Conservation (phyloP, 2,329 filamentous ascomycete genomes). For the Cladophialophora chaetospira region DNA sequence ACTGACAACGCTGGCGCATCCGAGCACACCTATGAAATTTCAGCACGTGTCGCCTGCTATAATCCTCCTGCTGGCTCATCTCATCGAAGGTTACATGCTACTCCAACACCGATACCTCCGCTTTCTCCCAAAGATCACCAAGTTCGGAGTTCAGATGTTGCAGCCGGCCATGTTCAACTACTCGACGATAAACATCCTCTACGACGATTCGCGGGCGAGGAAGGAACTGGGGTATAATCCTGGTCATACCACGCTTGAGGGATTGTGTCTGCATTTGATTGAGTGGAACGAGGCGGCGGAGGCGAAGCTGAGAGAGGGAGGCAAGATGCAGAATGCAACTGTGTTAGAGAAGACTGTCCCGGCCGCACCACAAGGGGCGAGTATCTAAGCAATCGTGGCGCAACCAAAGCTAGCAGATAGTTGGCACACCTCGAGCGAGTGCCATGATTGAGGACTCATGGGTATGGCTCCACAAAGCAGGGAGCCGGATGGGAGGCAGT, state of each 20-base stretch:
- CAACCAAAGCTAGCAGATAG: too few relatives aligned
- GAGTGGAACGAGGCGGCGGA: conserved; percentile 39
- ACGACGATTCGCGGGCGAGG: conserved; percentile 15
- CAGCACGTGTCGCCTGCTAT: conserved; percentile 33
- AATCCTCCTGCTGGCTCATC: conserved; percentile 38
- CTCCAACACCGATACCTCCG: conserved; percentile 35
- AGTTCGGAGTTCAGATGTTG: conserved; percentile 35
- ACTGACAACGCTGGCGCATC: conserved; percentile 36
- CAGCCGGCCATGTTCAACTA: conserved; percentile 40
- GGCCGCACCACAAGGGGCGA: neutral
- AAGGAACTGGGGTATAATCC: conserved; percentile 37
- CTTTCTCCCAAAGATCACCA: conserved; percentile 27
- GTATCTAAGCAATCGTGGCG: neutral
- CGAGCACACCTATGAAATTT: conserved; percentile 36
- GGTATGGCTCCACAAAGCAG: too few relatives aligned
- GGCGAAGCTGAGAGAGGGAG: conserved; percentile 6
- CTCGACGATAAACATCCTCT: conserved; percentile 34
- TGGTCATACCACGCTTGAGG: conserved; percentile 39
- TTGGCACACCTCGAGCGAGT: too few relatives aligned
- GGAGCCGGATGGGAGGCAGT: too few relatives aligned
- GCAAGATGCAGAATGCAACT: neutral
- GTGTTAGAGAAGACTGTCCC: conserved; percentile 4
- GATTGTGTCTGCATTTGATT: conserved; percentile 38
- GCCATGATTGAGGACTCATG: too few relatives aligned
- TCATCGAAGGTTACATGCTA: conserved; percentile 39